Conservation (phyloP, 2,329 filamentous ascomycete species). For the Penicillium thymicola region DNA sequence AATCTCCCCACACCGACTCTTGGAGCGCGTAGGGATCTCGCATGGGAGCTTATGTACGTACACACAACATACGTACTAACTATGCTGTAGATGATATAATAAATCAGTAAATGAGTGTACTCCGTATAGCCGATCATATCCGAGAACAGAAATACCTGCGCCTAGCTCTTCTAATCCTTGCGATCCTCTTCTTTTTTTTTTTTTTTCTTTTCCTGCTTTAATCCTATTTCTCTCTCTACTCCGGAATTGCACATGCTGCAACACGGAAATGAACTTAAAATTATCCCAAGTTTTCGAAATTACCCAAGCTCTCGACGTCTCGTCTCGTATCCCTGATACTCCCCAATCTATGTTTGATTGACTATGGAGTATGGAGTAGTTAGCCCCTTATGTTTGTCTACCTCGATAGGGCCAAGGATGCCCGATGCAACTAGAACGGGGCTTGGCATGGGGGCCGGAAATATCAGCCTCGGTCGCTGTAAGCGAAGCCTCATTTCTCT, state of each 20-base stretch:
- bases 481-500: neutral
- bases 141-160: neutral
- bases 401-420: neutral
- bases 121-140: neutral
- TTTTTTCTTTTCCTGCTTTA: neutral
- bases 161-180: neutral
- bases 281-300: neutral
- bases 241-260: neutral
- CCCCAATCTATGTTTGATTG: neutral
- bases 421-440: neutral
- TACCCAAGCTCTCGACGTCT: neutral
- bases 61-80: too few relatives aligned
- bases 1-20: constrained; percentile 3
- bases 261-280: neutral
- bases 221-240: neutral
- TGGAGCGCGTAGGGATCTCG: neutral
- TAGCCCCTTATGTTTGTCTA: neutral
- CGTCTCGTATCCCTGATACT: neutral
- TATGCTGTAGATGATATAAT: neutral
- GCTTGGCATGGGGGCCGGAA: constrained; percentile 10
- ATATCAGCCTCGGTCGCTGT: neutral
- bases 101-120: neutral
- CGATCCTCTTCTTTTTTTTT: neutral
- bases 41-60: neutral
- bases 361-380: neutral